phyloP scores from a whole-genome alignment of 2,329 filamentous ascomycete species.

The Phialophora macrospora region DNA sequence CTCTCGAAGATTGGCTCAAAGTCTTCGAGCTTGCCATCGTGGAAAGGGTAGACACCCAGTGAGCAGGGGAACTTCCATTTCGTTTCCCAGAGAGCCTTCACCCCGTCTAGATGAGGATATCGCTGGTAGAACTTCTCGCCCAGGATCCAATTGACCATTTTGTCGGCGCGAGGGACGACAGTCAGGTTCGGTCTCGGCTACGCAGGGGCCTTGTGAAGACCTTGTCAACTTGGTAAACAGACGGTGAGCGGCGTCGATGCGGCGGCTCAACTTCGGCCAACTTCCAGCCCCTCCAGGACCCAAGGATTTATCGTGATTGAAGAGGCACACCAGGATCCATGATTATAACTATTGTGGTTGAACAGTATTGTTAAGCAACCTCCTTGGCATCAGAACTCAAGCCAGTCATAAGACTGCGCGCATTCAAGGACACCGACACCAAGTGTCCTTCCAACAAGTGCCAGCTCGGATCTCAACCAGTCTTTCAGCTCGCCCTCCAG shows the following conservation, averaged over 20 bases:
- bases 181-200: not conserved
- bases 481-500: conserved; percentile 2
- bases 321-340: no score
- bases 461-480: conserved; percentile 17
- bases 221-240: not conserved
- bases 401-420: not conserved
- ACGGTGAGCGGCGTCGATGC: conserved; percentile 14
- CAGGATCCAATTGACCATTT: conserved; percentile 36
- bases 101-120: conserved; percentile 42
- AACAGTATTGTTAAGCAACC: not conserved
- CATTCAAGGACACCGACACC: conserved; percentile 13
- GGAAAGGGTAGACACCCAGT: conserved; percentile 73
- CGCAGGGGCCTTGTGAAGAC: not conserved
- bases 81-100: conserved; percentile 71
- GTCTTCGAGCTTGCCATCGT: conserved; percentile 70
- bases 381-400: conserved; percentile 4
- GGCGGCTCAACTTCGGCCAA: conserved; percentile 5
- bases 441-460: conserved; percentile 7
- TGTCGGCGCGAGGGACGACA: not conserved
- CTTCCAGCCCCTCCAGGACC: not conserved
- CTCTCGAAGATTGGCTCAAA: conserved; percentile 70
- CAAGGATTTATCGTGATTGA: no score
- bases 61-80: conserved; percentile 72
- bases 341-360: no score
- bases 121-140: conserved; percentile 37